These are phyloP conservation scores for Kwoniella newhampshirensis DNA, from an alignment of 768 basidiomycete species.

Conservation along the genomic window DNA sequence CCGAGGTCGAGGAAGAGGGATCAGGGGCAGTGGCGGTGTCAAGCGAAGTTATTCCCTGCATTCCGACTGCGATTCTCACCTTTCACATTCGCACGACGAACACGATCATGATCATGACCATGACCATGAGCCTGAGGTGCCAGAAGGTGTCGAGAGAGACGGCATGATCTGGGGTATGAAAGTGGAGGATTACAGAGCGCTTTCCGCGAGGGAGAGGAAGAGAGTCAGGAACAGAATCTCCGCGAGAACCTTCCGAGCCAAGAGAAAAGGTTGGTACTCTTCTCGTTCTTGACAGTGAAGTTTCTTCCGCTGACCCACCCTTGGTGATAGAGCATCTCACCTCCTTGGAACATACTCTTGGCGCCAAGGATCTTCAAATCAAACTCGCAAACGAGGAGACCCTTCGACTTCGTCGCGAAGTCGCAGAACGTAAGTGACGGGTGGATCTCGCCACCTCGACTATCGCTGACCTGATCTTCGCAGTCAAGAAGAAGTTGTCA, in stretches of 20 bases:
- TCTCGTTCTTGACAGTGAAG: background rate
- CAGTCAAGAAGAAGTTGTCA: constrained; percentile 16
- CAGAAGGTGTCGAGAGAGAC: constrained; percentile 49
- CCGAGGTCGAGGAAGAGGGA: background rate
- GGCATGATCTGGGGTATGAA: constrained; percentile 54
- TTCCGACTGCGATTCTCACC: constrained; percentile 12
- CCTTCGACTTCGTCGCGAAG: constrained; percentile 28
- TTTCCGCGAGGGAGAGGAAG: constrained; percentile 49
- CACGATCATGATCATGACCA: constrained; percentile 23
- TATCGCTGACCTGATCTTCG: background rate
- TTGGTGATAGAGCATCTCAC: constrained; percentile 37
- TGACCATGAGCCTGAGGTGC: constrained; percentile 41
- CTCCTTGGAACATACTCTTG: constrained; percentile 33
- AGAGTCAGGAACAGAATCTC: constrained; percentile 51
- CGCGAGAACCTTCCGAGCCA: constrained; percentile 51
- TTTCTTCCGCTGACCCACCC: background rate
- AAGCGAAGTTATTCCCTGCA: constrained; percentile 17
- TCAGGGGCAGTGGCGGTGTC: constrained; percentile 5
- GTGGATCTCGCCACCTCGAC: no score
- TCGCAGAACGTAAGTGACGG: constrained; percentile 38
- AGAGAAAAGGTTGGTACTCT: constrained; percentile 47
- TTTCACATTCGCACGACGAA: constrained; percentile 19
- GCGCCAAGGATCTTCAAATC: constrained; percentile 40
- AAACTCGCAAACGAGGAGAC: constrained; percentile 39
- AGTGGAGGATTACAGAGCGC: constrained; percentile 46